Percentiles rank a stretch among this genome's conserved stretches.
phyloP scores from a whole-genome alignment of 2,329 filamentous ascomycete species.

The Talaromyces sp. region DNA sequence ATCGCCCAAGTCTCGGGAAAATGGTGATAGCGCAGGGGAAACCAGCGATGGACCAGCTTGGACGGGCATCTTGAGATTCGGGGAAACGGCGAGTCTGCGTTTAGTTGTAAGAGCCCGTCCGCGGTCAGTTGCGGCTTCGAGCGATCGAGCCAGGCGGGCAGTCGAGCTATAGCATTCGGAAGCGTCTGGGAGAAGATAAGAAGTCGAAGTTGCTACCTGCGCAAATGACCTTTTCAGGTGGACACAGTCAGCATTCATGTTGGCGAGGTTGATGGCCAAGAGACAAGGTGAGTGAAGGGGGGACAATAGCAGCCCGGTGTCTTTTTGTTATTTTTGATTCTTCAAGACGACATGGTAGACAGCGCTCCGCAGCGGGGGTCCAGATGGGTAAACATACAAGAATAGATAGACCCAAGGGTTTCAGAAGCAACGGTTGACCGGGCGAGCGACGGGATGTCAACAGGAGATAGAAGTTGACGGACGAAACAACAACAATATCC shows the following conservation, averaged over 20 bases:
- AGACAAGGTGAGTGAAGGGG: conserved; percentile 9
- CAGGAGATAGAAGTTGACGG: background rate
- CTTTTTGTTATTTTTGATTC: background rate
- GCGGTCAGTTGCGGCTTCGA: conserved; percentile 21
- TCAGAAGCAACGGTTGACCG: conserved; percentile 1
- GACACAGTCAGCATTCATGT: conserved; percentile 22
- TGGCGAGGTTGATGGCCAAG: background rate
- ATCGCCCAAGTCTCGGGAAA: conserved; percentile 45
- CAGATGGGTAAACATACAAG: conserved; percentile 8
- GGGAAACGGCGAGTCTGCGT: conserved; percentile 17
- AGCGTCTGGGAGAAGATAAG: conserved; percentile 18
- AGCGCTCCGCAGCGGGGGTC: background rate
- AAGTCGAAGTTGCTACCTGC: conserved; percentile 33
- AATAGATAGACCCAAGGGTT: conserved; percentile 6
- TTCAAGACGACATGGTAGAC: background rate
- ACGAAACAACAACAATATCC: conserved; percentile 8
- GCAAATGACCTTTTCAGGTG: conserved; percentile 34
- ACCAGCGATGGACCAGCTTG: conserved; percentile 35
- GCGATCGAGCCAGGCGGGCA: conserved; percentile 18
- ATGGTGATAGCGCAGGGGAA: conserved; percentile 45
- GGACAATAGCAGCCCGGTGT: background rate
- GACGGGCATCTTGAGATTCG: conserved; percentile 31
- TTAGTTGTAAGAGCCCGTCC: conserved; percentile 26
- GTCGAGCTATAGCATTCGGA: conserved; percentile 24
- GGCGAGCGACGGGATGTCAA: conserved; percentile 6